Percentiles rank a stretch among this genome's conserved stretches.
These are phyloP conservation scores for Trichoderma citrinoviride DNA, from an alignment of 2,329 filamentous ascomycete genomes.

Conservation along the genomic window DNA sequence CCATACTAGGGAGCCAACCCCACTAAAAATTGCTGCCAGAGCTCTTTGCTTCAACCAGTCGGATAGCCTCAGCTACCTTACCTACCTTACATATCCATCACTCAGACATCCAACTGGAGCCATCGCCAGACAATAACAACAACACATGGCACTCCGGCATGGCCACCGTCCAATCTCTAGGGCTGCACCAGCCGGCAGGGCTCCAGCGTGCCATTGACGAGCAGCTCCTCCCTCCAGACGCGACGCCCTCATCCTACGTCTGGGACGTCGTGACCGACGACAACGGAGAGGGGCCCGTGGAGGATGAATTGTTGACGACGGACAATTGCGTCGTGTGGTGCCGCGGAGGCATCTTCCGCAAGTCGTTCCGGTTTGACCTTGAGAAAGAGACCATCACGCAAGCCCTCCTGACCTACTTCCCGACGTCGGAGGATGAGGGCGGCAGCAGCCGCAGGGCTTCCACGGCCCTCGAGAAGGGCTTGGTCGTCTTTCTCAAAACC, in stretches of 20 bases:
- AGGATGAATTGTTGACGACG: slow-evolving; percentile 81
- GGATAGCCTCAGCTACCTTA: no score
- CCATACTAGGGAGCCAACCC: no score
- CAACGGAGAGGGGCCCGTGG: slow-evolving; percentile 43
- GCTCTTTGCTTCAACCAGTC: no score
- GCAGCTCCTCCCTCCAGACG: slow-evolving; percentile 67
- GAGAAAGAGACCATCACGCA: slow-evolving; percentile 87
- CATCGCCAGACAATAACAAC: slow-evolving; percentile 4
- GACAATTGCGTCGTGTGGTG: slow-evolving; percentile 82
- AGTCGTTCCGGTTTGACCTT: slow-evolving; percentile 79
- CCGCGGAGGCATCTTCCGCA: slow-evolving; percentile 77
- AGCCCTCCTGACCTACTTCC: slow-evolving; percentile 81
- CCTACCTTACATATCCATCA: no score
- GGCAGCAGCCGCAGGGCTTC: slow-evolving; percentile 18
- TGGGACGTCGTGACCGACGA: slow-evolving; percentile 65
- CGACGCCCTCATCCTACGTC: slow-evolving; percentile 63
- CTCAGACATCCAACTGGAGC: background rate
- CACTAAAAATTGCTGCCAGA: no score
- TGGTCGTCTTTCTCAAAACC: slow-evolving; percentile 88
- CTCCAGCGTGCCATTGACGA: slow-evolving; percentile 81
- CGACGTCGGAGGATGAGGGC: slow-evolving; percentile 47
- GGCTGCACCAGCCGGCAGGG: slow-evolving; percentile 83
- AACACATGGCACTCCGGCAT: slow-evolving; percentile 52
- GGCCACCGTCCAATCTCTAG: slow-evolving; percentile 88
- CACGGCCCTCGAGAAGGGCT: slow-evolving; percentile 56